Percentiles rank a stretch among this genome's conserved stretches.
Evolutionary conservation across 2,329 filamentous ascomycete species (phyloP).

Genomic region (Allantophomopsis lycopodina): DNA sequence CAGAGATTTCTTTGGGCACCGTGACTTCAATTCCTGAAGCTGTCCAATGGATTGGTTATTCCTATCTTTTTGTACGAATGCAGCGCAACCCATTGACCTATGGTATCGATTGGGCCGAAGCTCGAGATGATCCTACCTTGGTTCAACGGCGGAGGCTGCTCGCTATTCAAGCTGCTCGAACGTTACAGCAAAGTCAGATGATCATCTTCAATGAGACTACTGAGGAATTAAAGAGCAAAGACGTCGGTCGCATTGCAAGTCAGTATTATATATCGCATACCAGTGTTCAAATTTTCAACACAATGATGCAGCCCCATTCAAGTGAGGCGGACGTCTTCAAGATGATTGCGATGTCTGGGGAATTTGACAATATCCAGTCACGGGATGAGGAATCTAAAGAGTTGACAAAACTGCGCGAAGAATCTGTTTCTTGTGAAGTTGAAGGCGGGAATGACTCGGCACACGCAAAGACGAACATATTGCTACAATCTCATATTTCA

Average conservation of each 20-base stretch:
- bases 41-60: slow-evolving; percentile 95
- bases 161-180: slow-evolving; percentile 76
- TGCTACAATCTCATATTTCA: slow-evolving; percentile 90
- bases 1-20: slow-evolving; percentile 84
- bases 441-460: slow-evolving; percentile 56
- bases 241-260: slow-evolving; percentile 91
- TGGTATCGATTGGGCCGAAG: slow-evolving; percentile 89
- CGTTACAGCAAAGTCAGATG: slow-evolving; percentile 91
- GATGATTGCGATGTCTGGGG: slow-evolving; percentile 96
- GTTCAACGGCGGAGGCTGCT: slow-evolving; percentile 76
- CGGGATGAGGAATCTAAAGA: slow-evolving; percentile 85
- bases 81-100: slow-evolving; percentile 81
- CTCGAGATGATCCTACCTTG: slow-evolving; percentile 73
- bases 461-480: slow-evolving; percentile 89
- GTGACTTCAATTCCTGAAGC: slow-evolving; percentile 90
- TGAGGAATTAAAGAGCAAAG: slow-evolving; percentile 85
- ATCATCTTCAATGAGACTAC: slow-evolving; percentile 95
- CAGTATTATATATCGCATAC: slow-evolving; percentile 93
- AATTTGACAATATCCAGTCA: slow-evolving; percentile 94
- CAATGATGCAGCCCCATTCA: slow-evolving; percentile 74
- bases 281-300: slow-evolving; percentile 92
- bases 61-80: slow-evolving; percentile 96
- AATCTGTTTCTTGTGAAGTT: slow-evolving; percentile 62
- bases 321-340: slow-evolving; percentile 86
- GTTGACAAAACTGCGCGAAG: slow-evolving; percentile 57